Evolutionary conservation across 306 rosid genomes (phyloP).

Genomic region (Parietaria judaica): DNA sequence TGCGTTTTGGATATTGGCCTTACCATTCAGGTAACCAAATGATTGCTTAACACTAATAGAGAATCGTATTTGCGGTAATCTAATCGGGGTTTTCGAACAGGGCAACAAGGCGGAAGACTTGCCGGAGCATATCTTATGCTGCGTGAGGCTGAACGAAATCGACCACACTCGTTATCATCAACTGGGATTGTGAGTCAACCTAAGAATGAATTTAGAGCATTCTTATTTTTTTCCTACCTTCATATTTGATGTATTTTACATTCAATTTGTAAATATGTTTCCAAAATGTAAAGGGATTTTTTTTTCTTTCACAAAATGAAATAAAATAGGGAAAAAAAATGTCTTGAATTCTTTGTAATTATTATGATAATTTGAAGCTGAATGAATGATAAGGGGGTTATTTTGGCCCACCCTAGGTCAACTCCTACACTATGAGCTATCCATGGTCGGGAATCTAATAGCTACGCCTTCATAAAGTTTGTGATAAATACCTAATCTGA

Average conservation of each 20-base stretch:
- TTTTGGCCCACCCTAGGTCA: too few relatives aligned
- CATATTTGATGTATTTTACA: neutral
- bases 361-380: too few relatives aligned
- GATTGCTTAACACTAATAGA: constrained; percentile 9
- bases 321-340: constrained; percentile 5
- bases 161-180: constrained; percentile 45
- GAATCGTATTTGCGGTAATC: neutral
- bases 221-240: constrained; percentile 5
- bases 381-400: too few relatives aligned
- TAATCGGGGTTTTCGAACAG: constrained; percentile 21
- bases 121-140: constrained; percentile 76
- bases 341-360: neutral
- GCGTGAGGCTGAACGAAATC: constrained; percentile 62
- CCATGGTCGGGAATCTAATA: too few relatives aligned
- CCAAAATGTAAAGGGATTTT: constrained; percentile 12
- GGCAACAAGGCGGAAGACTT: constrained; percentile 81
- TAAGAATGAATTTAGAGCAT: neutral
- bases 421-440: too few relatives aligned
- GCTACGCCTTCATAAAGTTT: too few relatives aligned
- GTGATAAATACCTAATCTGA: too few relatives aligned
- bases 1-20: constrained; percentile 68
- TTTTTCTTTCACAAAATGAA: neutral
- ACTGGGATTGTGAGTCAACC: constrained; percentile 28
- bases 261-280: constrained; percentile 9
- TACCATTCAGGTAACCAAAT: constrained; percentile 74